phyloP scores from a whole-genome alignment of 2,329 filamentous ascomycete genomes.

The Onygenales sp. region DNA sequence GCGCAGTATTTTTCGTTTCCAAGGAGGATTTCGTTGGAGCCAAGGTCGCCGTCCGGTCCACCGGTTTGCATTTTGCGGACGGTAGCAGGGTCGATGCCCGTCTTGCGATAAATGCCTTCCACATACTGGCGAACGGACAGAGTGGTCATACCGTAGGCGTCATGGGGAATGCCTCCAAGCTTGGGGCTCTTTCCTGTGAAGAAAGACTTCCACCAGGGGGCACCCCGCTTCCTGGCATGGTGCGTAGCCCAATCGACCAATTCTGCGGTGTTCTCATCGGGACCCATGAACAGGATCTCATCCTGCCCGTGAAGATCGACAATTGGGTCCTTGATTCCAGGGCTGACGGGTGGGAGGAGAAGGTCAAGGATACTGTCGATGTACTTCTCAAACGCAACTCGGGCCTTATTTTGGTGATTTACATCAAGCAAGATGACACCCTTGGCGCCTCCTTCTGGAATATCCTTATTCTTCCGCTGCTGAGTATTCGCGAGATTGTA shows the following conservation, averaged over 20 bases:
- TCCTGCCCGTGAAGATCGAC: constrained; percentile 91
- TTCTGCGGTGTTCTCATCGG: constrained; percentile 96
- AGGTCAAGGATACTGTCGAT: constrained; percentile 98
- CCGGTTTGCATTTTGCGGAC: constrained; percentile 96
- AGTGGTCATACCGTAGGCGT: constrained; percentile 95
- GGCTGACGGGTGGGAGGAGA: constrained; percentile 76
- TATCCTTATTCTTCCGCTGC: constrained; percentile 99
- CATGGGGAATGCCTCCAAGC: constrained; percentile 92
- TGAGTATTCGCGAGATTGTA: constrained; percentile 97
- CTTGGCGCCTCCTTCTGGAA: constrained; percentile 95
- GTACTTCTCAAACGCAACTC: constrained; percentile 96
- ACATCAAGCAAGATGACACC: constrained; percentile 92
- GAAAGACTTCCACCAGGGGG: constrained; percentile 99
- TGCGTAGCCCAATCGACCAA: constrained; percentile 98
- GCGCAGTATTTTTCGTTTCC: constrained; percentile 92
- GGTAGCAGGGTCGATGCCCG: constrained; percentile 73
- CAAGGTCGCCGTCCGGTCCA: constrained; percentile 90
- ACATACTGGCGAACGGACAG: constrained; percentile 94
- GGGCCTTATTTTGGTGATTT: constrained; percentile 85
- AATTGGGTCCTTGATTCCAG: constrained; percentile 97
- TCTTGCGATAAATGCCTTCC: constrained; percentile 92
- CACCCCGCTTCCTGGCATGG: constrained; percentile 76
- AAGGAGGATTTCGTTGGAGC: constrained; percentile 94
- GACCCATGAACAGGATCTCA: constrained; percentile 97
- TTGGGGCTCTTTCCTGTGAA: constrained; percentile 98